Percentiles rank a stretch among this genome's conserved stretches.
phyloP scores from a whole-genome alignment of 139 green algal genomes.

The Medakamo hakoo region DNA sequence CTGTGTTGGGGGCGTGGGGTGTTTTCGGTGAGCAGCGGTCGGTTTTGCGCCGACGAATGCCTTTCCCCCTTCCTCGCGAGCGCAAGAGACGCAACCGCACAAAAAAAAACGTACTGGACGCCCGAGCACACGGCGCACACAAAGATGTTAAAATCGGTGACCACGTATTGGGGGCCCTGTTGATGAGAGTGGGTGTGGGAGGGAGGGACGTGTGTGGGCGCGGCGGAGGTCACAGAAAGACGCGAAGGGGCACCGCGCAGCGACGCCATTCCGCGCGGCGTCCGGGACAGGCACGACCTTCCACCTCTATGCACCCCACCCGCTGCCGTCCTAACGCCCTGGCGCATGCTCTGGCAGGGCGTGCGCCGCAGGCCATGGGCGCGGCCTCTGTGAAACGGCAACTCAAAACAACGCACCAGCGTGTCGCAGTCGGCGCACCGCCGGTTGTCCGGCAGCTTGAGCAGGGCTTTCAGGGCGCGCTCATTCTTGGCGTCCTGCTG shows the following conservation, averaged over 20 bases:
- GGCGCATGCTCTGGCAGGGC: not conserved
- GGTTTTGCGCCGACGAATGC: not conserved
- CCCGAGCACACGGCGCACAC: slow-evolving; percentile 62
- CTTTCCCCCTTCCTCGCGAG: not conserved
- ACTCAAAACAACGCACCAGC: slow-evolving; percentile 19
- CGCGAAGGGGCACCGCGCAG: too few species aligned
- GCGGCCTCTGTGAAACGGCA: too few species aligned
- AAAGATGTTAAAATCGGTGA: slow-evolving; percentile 47
- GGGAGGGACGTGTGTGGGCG: not conserved
- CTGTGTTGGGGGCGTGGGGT: slow-evolving; percentile 34
- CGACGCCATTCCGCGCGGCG: not conserved
- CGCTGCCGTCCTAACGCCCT: not conserved
- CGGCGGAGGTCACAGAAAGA: not conserved
- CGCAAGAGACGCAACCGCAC: not conserved
- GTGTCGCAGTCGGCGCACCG: slow-evolving; percentile 39
- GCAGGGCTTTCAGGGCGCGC: slow-evolving; percentile 15
- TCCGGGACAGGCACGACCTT: not conserved
- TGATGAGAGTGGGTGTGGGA: not conserved
- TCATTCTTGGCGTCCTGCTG: slow-evolving; percentile 19
- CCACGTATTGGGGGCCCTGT: slow-evolving; percentile 66
- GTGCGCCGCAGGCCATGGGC: not conserved
- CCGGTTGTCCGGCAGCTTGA: slow-evolving; percentile 22
- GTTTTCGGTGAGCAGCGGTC: not conserved
- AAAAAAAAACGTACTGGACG: slow-evolving; percentile 48
- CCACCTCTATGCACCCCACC: not conserved